Evolutionary conservation across 164 flowering plant species (phyloP).

Genomic region (Litsea cubeba): DNA sequence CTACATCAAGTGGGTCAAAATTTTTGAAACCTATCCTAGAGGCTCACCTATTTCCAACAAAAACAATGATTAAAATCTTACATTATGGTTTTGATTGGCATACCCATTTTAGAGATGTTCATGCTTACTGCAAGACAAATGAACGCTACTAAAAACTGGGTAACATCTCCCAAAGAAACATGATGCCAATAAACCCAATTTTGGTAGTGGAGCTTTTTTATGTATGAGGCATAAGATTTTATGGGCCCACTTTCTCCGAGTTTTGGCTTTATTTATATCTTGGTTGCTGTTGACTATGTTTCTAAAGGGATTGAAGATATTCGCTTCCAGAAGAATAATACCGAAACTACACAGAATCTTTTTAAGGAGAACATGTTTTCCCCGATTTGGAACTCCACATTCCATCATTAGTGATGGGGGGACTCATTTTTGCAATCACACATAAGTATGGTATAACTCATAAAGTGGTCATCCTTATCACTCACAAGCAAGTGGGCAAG

Average conservation of each 20-base stretch:
- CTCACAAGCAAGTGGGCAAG: not conserved
- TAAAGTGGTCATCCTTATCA: not conserved
- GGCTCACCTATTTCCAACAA: no score
- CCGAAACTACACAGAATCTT: not conserved
- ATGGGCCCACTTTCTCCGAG: not conserved
- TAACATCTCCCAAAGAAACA: no score
- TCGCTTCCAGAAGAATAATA: not conserved
- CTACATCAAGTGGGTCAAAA: no score
- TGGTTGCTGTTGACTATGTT: not conserved
- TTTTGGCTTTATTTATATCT: not conserved
- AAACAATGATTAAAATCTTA: not conserved
- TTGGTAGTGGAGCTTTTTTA: not conserved
- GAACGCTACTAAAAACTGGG: not conserved
- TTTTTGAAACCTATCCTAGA: no score
- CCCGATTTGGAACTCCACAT: not conserved
- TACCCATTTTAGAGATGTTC: not conserved
- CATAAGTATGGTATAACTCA: not conserved
- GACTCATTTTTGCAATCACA: not conserved
- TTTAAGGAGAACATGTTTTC: not conserved
- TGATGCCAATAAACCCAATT: not conserved
- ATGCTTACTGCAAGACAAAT: not conserved
- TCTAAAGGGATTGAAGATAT: not conserved
- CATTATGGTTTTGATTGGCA: not conserved
- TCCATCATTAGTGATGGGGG: not conserved
- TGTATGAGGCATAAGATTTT: not conserved